phyloP scores from a whole-genome alignment of 2,329 filamentous ascomycete species.

The Arthrobotrys megalospora region DNA sequence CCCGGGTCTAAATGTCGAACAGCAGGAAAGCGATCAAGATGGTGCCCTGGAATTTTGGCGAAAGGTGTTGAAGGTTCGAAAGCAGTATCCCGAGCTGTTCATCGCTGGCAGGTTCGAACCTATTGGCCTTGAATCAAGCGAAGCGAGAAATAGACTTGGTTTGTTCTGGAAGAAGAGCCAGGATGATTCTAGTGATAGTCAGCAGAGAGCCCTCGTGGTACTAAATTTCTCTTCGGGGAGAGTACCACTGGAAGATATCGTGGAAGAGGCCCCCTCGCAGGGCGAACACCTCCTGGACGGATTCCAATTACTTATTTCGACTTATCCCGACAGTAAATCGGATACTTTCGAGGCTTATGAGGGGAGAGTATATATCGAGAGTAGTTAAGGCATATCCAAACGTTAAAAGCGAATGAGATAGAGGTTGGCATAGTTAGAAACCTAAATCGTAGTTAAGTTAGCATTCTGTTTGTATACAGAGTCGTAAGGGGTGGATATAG shows the following conservation, averaged over 20 bases:
- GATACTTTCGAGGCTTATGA: not conserved
- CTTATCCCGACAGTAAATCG: not conserved
- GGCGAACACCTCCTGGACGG: not conserved
- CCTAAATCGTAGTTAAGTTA: too few species aligned
- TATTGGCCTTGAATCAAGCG: not conserved
- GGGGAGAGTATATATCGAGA: not conserved
- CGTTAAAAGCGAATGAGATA: too few species aligned
- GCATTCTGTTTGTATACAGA: too few species aligned
- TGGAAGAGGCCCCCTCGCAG: not conserved
- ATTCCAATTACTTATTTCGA: not conserved
- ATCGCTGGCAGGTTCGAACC: constrained; percentile 1
- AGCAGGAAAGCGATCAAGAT: not conserved
- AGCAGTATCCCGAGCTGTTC: not conserved
- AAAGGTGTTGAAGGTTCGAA: not conserved
- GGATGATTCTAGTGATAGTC: not conserved
- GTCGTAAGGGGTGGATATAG: too few species aligned
- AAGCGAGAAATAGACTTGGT: not conserved
- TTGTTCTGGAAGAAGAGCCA: not conserved
- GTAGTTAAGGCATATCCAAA: too few species aligned
- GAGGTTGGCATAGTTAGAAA: too few species aligned
- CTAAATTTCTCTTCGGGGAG: not conserved
- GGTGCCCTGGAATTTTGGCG: constrained; percentile 6
- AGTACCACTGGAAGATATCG: not conserved
- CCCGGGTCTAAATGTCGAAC: constrained; percentile 74
- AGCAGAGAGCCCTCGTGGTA: not conserved